Conservation (phyloP, 2,329 filamentous ascomycete genomes). For the Plectosphaerella plurivora region DNA sequence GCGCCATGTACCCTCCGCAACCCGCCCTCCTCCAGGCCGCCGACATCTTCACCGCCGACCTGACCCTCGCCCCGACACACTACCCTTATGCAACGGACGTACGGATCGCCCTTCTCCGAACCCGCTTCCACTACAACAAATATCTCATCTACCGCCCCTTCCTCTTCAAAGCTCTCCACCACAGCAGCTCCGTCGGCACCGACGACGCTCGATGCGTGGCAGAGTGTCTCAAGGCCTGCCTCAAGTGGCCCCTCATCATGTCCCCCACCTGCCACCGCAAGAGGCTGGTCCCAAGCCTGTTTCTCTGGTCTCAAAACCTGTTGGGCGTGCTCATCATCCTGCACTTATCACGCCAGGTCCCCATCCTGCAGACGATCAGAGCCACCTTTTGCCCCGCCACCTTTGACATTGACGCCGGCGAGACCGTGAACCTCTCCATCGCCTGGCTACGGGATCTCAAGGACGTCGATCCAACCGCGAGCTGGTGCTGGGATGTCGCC, state of each 20-base stretch:
- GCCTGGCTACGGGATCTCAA: slow-evolving; percentile 57
- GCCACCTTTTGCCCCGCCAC: slow-evolving; percentile 38
- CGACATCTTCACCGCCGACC: slow-evolving; percentile 40
- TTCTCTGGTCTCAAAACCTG: slow-evolving; percentile 60
- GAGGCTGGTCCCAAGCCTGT: slow-evolving; percentile 52
- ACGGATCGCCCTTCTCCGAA: slow-evolving; percentile 52
- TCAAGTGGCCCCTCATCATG: slow-evolving; percentile 57
- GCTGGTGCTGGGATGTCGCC: slow-evolving; percentile 51
- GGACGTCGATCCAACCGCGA: slow-evolving; percentile 46
- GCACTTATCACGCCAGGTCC: slow-evolving; percentile 47
- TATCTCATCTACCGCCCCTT: slow-evolving; percentile 55
- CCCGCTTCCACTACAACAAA: slow-evolving; percentile 54
- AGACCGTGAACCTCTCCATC: slow-evolving; percentile 48
- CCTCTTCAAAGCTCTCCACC: slow-evolving; percentile 55
- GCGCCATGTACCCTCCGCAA: slow-evolving; percentile 13
- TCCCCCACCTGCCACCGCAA: slow-evolving; percentile 54
- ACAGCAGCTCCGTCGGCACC: slow-evolving; percentile 45
- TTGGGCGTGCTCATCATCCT: slow-evolving; percentile 54
- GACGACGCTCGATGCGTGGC: slow-evolving; percentile 52
- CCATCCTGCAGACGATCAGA: slow-evolving; percentile 44
- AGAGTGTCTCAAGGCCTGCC: slow-evolving; percentile 50
- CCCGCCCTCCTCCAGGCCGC: slow-evolving; percentile 20
- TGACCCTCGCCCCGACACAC: slow-evolving; percentile 34
- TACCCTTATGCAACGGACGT: slow-evolving; percentile 52
- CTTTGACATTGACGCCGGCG: slow-evolving; percentile 46